Percentiles rank a stretch among this genome's conserved stretches.
Conservation (phyloP, 208 protist species). For the Leishmania aethiopica region DNA sequence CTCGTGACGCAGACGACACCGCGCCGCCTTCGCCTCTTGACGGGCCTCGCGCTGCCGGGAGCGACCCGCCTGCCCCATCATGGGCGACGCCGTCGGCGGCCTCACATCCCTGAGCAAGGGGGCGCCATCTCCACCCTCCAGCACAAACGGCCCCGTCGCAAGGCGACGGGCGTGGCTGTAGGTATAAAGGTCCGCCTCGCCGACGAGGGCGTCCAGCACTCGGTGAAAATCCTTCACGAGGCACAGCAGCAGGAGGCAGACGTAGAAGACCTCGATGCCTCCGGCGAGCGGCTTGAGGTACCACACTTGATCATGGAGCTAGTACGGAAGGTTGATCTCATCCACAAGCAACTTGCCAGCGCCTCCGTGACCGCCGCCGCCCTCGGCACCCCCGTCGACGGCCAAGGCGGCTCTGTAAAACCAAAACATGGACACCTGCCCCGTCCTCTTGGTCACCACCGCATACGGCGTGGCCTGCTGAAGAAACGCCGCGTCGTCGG, state of each 20-base stretch:
- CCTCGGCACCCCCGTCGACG: constrained; percentile 12
- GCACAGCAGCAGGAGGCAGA: constrained; percentile 26
- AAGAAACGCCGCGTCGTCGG: constrained; percentile 15
- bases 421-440: constrained; percentile 42
- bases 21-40: neutral
- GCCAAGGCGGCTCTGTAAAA: constrained; percentile 31
- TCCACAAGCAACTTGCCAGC: constrained; percentile 7
- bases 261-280: constrained; percentile 11
- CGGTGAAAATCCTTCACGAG: constrained; percentile 19
- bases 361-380: neutral
- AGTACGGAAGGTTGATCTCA: constrained; percentile 31
- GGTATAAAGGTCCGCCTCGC: constrained; percentile 29
- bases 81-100: constrained; percentile 12
- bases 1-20: neutral
- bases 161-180: constrained; percentile 23
- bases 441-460: constrained; percentile 25
- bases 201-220: constrained; percentile 13
- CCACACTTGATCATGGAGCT: constrained; percentile 36
- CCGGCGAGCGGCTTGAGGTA: constrained; percentile 30
- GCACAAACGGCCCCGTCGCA: constrained; percentile 6
- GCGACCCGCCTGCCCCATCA: neutral
- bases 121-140: constrained; percentile 17
- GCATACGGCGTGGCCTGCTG: constrained; percentile 44
- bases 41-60: neutral
- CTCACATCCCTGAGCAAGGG: constrained; percentile 7